Base-by-base conservation (phyloP, 805 yeast genomes). In the Candida xyloterini region DNA sequence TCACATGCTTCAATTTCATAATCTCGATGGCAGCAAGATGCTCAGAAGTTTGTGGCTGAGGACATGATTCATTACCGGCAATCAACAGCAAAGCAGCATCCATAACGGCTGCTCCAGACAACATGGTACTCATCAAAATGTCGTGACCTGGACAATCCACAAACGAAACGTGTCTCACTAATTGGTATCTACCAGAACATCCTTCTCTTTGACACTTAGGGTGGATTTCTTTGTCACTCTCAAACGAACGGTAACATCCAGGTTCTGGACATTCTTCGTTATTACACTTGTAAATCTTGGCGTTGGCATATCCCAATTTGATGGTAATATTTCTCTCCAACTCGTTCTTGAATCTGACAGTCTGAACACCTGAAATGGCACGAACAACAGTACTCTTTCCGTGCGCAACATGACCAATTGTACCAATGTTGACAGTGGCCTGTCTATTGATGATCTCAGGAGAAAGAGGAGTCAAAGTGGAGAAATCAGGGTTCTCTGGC, bases 81-180 rank as follows among this genome's bases (percentile, higher is more conserved):
- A 93, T 83, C 51, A 93, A 76, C 60, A 93, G 73, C 47, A 93
- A 73, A 2, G 99, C 99, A 42, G 99, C 99, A 69, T 93, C 99
- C 99, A 93, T 93, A 51, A 93, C 99, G 13, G 99, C 99, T 26
- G 99, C 99, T 64, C 99, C 99, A 33, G 98, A 90, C 79, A 93
- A 81, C 99, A 93, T 93, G 52, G 99, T 93, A 77, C 97, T 89
- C 99, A 93, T 93, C 66, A 93, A 82, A 73, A 93, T 95, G 74
- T 93, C 99, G 85, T 93, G 99, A 67, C 99, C 99, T 46, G 99
- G 99, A 74, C 99, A 95, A 74, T 93, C 99, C 47, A 95, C 99
- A 59, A 95, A 95, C 9, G 96, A 88, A 38, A 93, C 99, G 64
- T 93, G 99, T 69, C 99, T 88, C 30, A 89, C 80, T 54, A 93